These are phyloP conservation scores for Xylaria sp. DNA, from an alignment of 2,329 filamentous ascomycete genomes.

Conservation along the genomic window DNA sequence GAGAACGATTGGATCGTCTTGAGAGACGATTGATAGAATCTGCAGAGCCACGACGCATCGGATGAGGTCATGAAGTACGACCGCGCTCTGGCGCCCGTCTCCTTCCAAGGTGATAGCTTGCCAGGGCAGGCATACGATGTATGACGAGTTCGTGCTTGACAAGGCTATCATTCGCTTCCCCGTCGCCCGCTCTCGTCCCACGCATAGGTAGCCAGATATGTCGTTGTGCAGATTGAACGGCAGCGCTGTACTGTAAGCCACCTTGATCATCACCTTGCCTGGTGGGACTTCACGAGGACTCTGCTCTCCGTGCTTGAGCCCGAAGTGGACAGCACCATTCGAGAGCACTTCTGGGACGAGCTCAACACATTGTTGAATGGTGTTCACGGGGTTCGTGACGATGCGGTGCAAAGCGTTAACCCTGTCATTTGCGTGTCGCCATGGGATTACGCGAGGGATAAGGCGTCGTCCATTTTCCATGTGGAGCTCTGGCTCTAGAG, in stretches of 20 bases:
- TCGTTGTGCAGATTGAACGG: slow-evolving; percentile 42
- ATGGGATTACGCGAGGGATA: slow-evolving; percentile 54
- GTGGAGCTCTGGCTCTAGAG: slow-evolving; percentile 53
- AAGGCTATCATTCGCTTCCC: slow-evolving; percentile 46
- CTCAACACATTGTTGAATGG: slow-evolving; percentile 47
- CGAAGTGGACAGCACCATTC: slow-evolving; percentile 40
- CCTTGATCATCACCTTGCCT: slow-evolving; percentile 42
- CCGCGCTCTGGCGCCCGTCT: slow-evolving; percentile 30
- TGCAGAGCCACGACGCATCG: slow-evolving; percentile 38
- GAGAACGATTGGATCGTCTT: slow-evolving; percentile 44
- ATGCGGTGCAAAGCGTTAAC: slow-evolving; percentile 53
- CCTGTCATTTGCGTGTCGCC: slow-evolving; percentile 52
- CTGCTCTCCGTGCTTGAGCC: slow-evolving; percentile 24
- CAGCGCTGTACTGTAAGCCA: slow-evolving; percentile 52
- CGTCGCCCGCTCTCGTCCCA: slow-evolving; percentile 47
- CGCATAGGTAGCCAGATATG: slow-evolving; percentile 46
- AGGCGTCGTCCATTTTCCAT: slow-evolving; percentile 49
- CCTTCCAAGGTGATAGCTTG: slow-evolving; percentile 36
- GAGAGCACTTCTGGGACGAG: slow-evolving; percentile 38
- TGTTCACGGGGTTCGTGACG: slow-evolving; percentile 49
- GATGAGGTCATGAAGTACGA: slow-evolving; percentile 42
- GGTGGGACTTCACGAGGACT: neutral
- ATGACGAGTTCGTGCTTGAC: slow-evolving; percentile 50
- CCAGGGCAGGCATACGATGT: slow-evolving; percentile 42
- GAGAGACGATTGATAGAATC: slow-evolving; percentile 25